Percentiles rank a stretch among this genome's conserved stretches.
phyloP scores from a whole-genome alignment of 257 asterid species.

The Solanum piurae region DNA sequence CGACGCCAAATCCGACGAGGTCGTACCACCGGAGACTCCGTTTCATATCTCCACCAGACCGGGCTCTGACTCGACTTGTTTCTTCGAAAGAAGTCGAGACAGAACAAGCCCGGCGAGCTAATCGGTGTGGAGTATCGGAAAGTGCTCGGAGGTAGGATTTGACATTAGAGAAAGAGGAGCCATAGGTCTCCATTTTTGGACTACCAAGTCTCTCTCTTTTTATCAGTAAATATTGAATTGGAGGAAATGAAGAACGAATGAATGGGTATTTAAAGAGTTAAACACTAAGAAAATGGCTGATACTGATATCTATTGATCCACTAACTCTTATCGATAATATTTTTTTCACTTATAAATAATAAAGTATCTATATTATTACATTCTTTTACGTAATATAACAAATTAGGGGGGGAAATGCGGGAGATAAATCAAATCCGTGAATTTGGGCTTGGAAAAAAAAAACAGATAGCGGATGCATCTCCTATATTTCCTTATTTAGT shows the following conservation, averaged over 20 bases:
- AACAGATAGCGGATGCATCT: neutral
- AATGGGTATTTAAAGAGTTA: neutral
- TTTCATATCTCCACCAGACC: slow-evolving; percentile 59
- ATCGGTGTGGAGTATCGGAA: slow-evolving; percentile 65
- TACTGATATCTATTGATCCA: neutral
- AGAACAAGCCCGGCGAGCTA: slow-evolving; percentile 59
- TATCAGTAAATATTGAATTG: neutral
- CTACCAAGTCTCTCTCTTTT: neutral
- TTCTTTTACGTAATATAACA: neutral
- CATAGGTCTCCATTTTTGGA: slow-evolving; percentile 2
- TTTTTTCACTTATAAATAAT: too few relatives aligned
- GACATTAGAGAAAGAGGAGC: slow-evolving; percentile 55
- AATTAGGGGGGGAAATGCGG: fast-evolving
- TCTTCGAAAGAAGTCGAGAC: slow-evolving; percentile 58
- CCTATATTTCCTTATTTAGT: neutral
- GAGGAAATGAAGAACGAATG: neutral
- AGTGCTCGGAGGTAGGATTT: slow-evolving; percentile 61
- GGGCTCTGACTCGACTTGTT: slow-evolving; percentile 30
- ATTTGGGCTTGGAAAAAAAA: neutral
- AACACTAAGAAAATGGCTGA: neutral
- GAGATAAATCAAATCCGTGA: neutral
- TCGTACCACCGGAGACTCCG: slow-evolving; percentile 74
- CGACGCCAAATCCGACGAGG: slow-evolving; percentile 71
- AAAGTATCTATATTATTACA: too few relatives aligned
- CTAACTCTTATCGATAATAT: neutral